Evolutionary conservation across 371 early-diverging fungal species (phyloP).

Genomic region (Mucor velutinosus): DNA sequence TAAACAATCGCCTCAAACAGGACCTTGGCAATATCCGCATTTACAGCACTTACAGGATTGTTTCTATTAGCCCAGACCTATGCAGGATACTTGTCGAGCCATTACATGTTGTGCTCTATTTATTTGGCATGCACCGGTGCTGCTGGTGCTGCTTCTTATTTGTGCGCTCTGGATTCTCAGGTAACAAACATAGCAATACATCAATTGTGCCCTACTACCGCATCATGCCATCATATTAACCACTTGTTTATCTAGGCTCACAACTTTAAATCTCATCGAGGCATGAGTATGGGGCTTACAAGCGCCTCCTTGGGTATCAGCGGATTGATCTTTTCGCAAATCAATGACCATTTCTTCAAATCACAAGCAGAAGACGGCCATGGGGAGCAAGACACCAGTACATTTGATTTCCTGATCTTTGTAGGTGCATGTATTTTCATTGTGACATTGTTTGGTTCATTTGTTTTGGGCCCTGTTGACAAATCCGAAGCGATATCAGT

Average conservation of each 20-base stretch:
- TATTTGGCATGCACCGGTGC: constrained; percentile 40
- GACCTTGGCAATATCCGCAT: constrained; percentile 16
- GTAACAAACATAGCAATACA: constrained; percentile 9
- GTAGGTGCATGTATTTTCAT: constrained; percentile 22
- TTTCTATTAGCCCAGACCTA: constrained; percentile 48
- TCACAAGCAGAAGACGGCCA: constrained; percentile 13
- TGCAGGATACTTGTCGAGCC: constrained; percentile 32
- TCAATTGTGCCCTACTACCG: background rate
- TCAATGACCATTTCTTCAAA: constrained; percentile 44
- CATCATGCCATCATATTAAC: background rate
- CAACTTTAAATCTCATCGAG: constrained; percentile 44
- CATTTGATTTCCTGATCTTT: constrained; percentile 40
- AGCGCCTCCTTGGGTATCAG: constrained; percentile 47
- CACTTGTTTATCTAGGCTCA: constrained; percentile 18
- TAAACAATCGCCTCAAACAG: background rate
- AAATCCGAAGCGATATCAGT: background rate
- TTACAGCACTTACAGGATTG: constrained; percentile 22
- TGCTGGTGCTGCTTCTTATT: constrained; percentile 46
- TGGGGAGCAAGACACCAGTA: constrained; percentile 25
- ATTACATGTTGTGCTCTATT: constrained; percentile 37
- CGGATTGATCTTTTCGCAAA: constrained; percentile 51
- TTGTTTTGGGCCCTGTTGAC: constrained; percentile 27
- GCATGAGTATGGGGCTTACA: constrained; percentile 51
- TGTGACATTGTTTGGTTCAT: constrained; percentile 33
- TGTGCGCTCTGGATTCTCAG: constrained; percentile 50